A percentile compares a stretch with the other conserved stretches of the same genome.
Conservation (phyloP, 257 asterid genomes). For the Solanum virginianum region DNA sequence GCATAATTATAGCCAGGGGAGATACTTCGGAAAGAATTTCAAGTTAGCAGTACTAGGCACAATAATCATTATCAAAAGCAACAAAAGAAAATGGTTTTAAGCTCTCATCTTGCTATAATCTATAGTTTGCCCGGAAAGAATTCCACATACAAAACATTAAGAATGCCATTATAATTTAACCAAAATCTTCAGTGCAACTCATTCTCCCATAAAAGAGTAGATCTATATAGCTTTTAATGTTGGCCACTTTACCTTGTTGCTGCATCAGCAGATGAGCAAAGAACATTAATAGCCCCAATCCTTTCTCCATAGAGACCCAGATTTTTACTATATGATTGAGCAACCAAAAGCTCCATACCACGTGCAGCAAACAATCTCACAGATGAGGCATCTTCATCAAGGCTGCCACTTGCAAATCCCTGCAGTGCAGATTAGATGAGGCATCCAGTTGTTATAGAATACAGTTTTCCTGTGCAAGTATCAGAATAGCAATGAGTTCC, state of each 20-base stretch:
- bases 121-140: background rate
- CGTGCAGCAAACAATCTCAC: constrained; percentile 89
- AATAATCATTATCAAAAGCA: background rate
- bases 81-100: background rate
- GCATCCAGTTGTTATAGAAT: background rate
- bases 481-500: background rate
- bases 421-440: constrained; percentile 8
- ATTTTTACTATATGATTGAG: constrained; percentile 94
- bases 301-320: constrained; percentile 94
- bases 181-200: background rate
- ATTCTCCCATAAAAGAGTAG: background rate
- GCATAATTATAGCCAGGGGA: background rate
- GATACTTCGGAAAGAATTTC: background rate
- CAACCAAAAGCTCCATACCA: constrained; percentile 86
- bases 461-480: background rate
- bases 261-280: constrained; percentile 70
- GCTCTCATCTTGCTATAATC: background rate
- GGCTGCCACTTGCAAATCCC: constrained; percentile 99
- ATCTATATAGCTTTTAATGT: background rate
- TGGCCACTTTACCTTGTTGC: constrained; percentile 49
- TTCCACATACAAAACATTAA: background rate
- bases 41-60: background rate
- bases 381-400: constrained; percentile 84
- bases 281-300: constrained; percentile 90
- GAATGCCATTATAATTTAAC: background rate